These are phyloP conservation scores for Wilhelminamyces savonicus DNA, from an alignment of 805 yeast species.

Conservation along the genomic window DNA sequence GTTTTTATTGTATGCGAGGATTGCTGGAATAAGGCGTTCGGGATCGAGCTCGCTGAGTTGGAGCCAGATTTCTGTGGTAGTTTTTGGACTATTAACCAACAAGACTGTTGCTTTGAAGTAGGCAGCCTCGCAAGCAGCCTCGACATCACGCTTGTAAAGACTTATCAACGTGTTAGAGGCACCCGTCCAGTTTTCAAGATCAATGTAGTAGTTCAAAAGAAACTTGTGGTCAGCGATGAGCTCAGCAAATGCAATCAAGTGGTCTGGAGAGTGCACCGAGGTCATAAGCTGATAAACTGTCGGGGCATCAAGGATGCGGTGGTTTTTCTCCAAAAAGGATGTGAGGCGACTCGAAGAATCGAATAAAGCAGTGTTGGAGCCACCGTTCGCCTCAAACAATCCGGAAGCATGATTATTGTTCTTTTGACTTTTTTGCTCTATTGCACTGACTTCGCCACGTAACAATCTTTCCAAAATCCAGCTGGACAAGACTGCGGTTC, in stretches of 20 bases:
- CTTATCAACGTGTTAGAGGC: constrained; percentile 55
- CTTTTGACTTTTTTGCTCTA: no score
- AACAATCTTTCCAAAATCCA: constrained; percentile 62
- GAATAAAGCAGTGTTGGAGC: no score
- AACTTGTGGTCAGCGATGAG: constrained; percentile 61
- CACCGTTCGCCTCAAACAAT: no score
- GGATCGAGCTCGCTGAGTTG: constrained; percentile 49
- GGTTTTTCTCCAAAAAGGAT: constrained; percentile 44
- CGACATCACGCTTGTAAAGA: constrained; percentile 38
- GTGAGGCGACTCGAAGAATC: neutral
- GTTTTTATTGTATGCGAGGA: constrained; percentile 59
- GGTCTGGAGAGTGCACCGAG: constrained; percentile 58
- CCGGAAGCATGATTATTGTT: no score
- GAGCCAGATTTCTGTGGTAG: constrained; percentile 77
- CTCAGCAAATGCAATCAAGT: constrained; percentile 63
- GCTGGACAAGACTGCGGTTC: constrained; percentile 45
- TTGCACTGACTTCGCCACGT: no score
- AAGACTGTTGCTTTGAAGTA: constrained; percentile 68
- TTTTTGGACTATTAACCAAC: constrained; percentile 58
- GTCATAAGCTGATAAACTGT: constrained; percentile 69
- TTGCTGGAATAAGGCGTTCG: constrained; percentile 65
- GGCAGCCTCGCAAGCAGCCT: constrained; percentile 27
- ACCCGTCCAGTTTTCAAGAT: constrained; percentile 65
- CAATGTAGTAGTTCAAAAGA: constrained; percentile 64
- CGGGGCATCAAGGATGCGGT: constrained; percentile 49